Evolutionary conservation across 83 land plant species (phyloP).

Genomic region (Diphasiastrum complanatum): DNA sequence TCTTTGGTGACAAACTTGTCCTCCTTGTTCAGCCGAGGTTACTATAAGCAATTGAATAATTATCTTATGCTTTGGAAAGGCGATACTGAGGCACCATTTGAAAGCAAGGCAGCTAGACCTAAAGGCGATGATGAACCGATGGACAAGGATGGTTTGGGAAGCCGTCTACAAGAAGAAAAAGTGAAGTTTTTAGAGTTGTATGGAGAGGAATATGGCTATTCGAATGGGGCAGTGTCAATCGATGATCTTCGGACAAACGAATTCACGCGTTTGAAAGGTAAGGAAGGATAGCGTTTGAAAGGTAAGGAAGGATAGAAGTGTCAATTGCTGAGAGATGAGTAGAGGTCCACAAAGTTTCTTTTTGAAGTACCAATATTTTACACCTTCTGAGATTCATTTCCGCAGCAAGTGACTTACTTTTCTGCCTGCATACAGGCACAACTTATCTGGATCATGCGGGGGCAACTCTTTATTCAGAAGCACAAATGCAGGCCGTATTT

Average conservation of each 20-base stretch:
- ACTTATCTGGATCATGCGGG: constrained; percentile 94
- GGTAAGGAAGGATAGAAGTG: not conserved
- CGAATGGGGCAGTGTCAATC: constrained; percentile 14
- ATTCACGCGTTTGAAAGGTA: constrained; percentile 28
- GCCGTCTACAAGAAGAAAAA: too few relatives aligned
- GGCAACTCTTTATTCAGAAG: constrained; percentile 71
- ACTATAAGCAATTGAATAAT: too few relatives aligned
- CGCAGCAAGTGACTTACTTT: not conserved
- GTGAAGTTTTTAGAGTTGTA: constrained; percentile 15
- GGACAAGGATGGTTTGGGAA: too few relatives aligned
- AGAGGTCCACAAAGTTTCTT: not conserved
- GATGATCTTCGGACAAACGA: constrained; percentile 30
- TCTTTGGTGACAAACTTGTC: too few relatives aligned
- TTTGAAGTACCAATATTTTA: not conserved
- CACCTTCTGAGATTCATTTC: not conserved
- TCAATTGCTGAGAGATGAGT: not conserved
- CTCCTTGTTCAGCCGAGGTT: too few relatives aligned
- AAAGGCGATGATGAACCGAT: too few relatives aligned
- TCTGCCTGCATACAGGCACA: constrained; percentile 39
- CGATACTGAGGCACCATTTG: too few relatives aligned
- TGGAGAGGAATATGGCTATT: constrained; percentile 23
- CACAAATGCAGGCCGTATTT: constrained; percentile 57
- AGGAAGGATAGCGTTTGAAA: not conserved
- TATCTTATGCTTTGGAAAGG: too few relatives aligned
- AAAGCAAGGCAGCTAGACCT: too few relatives aligned